Evolutionary conservation across 2,329 filamentous ascomycete species (phyloP).

Genomic region (Scedosporium apiospermum): DNA sequence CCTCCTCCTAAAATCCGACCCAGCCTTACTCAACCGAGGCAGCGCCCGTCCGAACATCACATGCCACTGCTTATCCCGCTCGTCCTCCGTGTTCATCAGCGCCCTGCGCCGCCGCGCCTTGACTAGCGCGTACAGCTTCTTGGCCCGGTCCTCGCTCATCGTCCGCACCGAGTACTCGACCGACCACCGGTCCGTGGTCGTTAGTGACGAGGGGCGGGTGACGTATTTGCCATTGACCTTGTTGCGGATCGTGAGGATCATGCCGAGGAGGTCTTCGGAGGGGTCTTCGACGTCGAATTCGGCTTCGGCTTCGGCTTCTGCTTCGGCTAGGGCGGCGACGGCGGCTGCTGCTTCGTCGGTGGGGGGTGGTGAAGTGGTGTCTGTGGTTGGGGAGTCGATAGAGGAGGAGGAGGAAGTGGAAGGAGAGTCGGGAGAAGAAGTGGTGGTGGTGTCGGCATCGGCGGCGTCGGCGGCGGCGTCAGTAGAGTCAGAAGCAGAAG

Average conservation of each 20-base stretch:
- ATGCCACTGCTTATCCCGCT: slow-evolving; percentile 30
- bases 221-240: slow-evolving; percentile 58
- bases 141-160: slow-evolving; percentile 34
- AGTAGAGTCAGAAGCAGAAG: not conserved
- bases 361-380: not conserved
- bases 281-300: slow-evolving; percentile 5
- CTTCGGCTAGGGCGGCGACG: not conserved
- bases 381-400: not conserved
- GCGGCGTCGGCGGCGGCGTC: not conserved
- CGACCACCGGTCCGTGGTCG: slow-evolving; percentile 45
- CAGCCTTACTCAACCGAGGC: slow-evolving; percentile 34
- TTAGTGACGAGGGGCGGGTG: slow-evolving; percentile 45
- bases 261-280: slow-evolving; percentile 44
- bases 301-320: slow-evolving; percentile 7
- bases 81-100: slow-evolving; percentile 17
- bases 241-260: slow-evolving; percentile 65
- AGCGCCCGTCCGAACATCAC: slow-evolving; percentile 33
- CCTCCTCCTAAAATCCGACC: slow-evolving; percentile 46
- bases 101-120: slow-evolving; percentile 44
- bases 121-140: slow-evolving; percentile 43
- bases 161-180: slow-evolving; percentile 73
- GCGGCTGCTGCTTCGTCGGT: not conserved
- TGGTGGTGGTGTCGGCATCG: not conserved
- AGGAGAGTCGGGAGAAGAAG: not conserved
- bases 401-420: not conserved